A percentile compares a stretch with the other conserved stretches of the same genome.
Conservation (phyloP, 2,329 filamentous ascomycete genomes). For the Gnomoniopsis sp. region DNA sequence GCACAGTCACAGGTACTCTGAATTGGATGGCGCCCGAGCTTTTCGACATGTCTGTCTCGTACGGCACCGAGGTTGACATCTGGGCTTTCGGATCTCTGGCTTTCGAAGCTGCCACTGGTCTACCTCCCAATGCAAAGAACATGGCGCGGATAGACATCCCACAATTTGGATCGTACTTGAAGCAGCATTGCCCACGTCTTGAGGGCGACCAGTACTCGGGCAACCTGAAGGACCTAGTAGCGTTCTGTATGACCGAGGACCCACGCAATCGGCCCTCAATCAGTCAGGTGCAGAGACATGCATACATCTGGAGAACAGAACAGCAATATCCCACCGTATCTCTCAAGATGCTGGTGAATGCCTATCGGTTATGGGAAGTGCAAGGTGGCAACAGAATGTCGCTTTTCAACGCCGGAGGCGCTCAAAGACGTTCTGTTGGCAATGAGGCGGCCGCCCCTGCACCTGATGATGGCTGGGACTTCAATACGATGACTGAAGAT, state of each 20-base stretch:
- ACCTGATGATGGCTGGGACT: conserved; percentile 62
- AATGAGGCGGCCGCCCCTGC: conserved; percentile 29
- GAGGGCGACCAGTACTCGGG: conserved; percentile 70
- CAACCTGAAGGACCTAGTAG: conserved; percentile 65
- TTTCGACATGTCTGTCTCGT: conserved; percentile 60
- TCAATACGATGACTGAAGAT: conserved; percentile 58
- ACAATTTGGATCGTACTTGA: conserved; percentile 54
- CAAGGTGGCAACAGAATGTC: conserved; percentile 68
- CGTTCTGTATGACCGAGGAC: conserved; percentile 69
- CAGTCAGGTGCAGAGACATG: conserved; percentile 65
- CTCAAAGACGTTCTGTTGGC: conserved; percentile 45
- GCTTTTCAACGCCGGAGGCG: conserved; percentile 58
- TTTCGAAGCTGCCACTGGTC: conserved; percentile 75
- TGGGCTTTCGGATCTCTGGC: conserved; percentile 83
- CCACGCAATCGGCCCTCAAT: conserved; percentile 67
- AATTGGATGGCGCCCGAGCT: conserved; percentile 87
- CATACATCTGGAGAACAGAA: conserved; percentile 62
- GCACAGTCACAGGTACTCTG: conserved; percentile 76
- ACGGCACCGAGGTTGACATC: conserved; percentile 73
- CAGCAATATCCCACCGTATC: conserved; percentile 60
- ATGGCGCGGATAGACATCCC: conserved; percentile 42
- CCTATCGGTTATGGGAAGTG: conserved; percentile 73
- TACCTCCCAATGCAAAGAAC: conserved; percentile 65
- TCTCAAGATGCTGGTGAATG: conserved; percentile 64
- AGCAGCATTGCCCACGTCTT: conserved; percentile 62